phyloP scores from a whole-genome alignment of 345 rosid genomes.

The Camelina laxa region DNA sequence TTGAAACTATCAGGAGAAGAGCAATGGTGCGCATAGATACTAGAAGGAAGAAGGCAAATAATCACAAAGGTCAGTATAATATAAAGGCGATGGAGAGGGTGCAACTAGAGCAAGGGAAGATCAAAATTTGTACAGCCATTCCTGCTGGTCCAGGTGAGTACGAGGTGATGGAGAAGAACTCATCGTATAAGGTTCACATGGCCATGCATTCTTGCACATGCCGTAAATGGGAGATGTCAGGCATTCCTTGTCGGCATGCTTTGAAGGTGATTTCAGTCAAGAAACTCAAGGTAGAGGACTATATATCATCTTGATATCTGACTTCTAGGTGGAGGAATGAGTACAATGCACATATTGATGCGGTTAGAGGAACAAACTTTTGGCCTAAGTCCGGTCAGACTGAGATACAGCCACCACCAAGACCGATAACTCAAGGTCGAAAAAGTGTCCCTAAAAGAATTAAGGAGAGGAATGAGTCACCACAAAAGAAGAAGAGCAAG shows the following conservation, averaged over 20 bases:
- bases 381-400: not conserved
- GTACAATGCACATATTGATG: not conserved
- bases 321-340: constrained; percentile 8
- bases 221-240: too few species aligned
- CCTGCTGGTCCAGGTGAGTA: not conserved
- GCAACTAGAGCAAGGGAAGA: not conserved
- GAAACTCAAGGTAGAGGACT: too few species aligned
- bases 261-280: too few species aligned
- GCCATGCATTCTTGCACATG: not conserved
- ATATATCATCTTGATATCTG: not conserved
- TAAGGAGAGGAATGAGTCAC: not conserved
- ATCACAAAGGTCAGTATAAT: not conserved
- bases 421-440: not conserved
- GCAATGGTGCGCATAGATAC: not conserved
- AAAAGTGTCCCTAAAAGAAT: not conserved
- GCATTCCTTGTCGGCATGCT: too few species aligned
- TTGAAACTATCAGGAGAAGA: not conserved
- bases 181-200: not conserved
- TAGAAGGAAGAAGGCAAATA: not conserved
- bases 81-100: not conserved
- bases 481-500: not conserved
- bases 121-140: not conserved
- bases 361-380: not conserved
- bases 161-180: not conserved
- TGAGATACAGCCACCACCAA: not conserved